Percentiles rank a stretch among this genome's conserved stretches.
Conservation (phyloP, 2,329 filamentous ascomycete species). For the Chaetomium sp. region DNA sequence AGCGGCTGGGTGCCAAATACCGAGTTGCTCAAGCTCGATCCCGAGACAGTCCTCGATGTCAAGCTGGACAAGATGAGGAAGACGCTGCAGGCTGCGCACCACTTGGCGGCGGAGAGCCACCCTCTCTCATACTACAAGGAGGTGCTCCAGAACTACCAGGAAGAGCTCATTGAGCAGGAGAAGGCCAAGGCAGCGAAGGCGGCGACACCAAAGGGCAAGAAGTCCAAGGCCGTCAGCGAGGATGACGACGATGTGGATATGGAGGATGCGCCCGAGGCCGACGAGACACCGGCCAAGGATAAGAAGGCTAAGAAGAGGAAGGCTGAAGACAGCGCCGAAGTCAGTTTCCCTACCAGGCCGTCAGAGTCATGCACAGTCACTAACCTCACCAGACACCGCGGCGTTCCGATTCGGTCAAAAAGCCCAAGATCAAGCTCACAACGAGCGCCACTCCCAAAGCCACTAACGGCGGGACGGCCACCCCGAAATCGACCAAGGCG, state of each 20-base stretch:
- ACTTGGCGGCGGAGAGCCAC: conserved; percentile 76
- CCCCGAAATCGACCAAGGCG: conserved; percentile 60
- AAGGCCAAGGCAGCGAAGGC: conserved; percentile 50
- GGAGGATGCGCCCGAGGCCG: conserved; percentile 54
- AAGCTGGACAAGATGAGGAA: conserved; percentile 80
- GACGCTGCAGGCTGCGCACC: conserved; percentile 74
- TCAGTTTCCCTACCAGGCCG: conserved; percentile 41
- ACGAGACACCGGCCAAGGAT: conserved; percentile 46
- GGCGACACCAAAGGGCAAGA: conserved; percentile 53
- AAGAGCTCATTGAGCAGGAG: conserved; percentile 64
- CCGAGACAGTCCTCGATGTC: conserved; percentile 68
- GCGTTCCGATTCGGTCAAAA: conserved; percentile 64
- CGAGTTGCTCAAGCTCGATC: conserved; percentile 74
- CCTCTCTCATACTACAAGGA: conserved; percentile 82
- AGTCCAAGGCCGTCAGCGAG: conserved; percentile 54
- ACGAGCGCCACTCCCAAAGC: conserved; percentile 69
- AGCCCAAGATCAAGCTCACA: conserved; percentile 67
- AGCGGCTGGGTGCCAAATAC: conserved; percentile 93
- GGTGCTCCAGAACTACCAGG: conserved; percentile 69
- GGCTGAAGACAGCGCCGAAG: conserved; percentile 75
- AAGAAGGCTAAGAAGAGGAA: conserved; percentile 79
- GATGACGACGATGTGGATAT: conserved; percentile 64
- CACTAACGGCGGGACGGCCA: conserved; percentile 59
- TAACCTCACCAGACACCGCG: conserved; percentile 52
- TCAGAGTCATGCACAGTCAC: neutral